phyloP scores from a whole-genome alignment of 1,139 yeast species.

The Entelexis paramagnoliae region DNA sequence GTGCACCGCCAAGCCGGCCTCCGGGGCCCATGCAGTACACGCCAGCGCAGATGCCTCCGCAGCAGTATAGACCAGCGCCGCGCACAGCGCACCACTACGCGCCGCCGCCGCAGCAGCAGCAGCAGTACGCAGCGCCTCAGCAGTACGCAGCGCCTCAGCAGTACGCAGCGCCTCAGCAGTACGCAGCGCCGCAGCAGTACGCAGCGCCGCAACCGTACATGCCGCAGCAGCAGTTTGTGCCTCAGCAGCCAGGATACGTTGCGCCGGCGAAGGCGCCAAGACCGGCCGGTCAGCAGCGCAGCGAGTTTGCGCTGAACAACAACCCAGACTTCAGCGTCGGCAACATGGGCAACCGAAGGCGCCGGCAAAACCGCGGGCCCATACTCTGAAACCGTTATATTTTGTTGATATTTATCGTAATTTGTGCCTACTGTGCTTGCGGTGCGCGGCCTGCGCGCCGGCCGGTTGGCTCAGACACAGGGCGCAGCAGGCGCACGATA shows the following conservation, averaged over 20 bases:
- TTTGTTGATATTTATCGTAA: not conserved
- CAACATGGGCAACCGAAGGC: conserved; percentile 7
- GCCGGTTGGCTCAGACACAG: not conserved
- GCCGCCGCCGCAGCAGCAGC: not conserved
- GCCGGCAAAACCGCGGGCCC: conserved; percentile 1
- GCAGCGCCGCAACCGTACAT: conserved; percentile 5
- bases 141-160: not conserved
- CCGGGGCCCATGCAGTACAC: not conserved
- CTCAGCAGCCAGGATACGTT: conserved; percentile 6
- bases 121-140: not conserved
- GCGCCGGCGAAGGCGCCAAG: conserved; percentile 1
- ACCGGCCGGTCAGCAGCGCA: conserved; percentile 20
- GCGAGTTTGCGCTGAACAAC: conserved; percentile 29
- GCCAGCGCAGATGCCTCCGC: not conserved
- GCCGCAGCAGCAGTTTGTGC: not conserved
- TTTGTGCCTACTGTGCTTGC: not conserved
- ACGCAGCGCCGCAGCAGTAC: conserved; percentile 5
- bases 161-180: not conserved
- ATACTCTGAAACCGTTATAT: not conserved
- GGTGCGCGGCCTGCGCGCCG: no score
- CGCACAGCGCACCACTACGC: no score
- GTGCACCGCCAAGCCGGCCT: no score
- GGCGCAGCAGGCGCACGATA: not conserved
- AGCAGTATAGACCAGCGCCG: not conserved
- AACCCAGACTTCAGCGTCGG: conserved; percentile 33